Evolutionary conservation across 352 stramenopile species (phyloP), one percentile per base, ranked within the genome.

Genomic region (Halophytophthora batemanensis): DNA sequence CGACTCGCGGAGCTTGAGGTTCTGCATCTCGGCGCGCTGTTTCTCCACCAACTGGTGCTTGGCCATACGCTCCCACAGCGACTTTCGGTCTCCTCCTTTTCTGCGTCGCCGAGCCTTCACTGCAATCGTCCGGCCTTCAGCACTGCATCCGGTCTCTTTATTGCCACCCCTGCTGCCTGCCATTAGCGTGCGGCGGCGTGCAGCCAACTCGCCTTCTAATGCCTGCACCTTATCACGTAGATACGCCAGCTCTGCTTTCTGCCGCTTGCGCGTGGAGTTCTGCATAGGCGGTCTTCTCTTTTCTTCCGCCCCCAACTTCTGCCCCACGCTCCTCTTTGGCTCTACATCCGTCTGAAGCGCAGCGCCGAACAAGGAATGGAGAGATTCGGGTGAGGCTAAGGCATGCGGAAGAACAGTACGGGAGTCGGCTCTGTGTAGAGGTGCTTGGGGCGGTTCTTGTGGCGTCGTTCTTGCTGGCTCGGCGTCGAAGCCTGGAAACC

Each of bases 191-290:
- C 39, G 46, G 42, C 48, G 36, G 23, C 45, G 53, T 37, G 35
- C 33, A 25, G 55, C 44, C 36, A 86, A 57, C 45, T 82, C 47
- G 13, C 49, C 17, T 43, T 86, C 71, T 21, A 86, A 52, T 19
- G 66, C 57, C 14, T 60, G 48, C 19, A 82, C 76, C 48, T 75
- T 74, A 12, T 56, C 17, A 10, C 73, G 65, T 12, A 87, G 60
- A 44, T 82, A 84, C 28, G 46, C 55, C 13, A 87, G 50, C 58
- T 87, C 76, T 41, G 78, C 56, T 45, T 84, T 78, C 53, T 79
- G 73, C 21, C 71, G 62, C 56, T 63, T 67, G 19, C 73, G 66
- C 13, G 71, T 82, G 28, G 70, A 74, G 57, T 82, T 86, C 45
- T 76, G 61, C 63, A 75, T 69, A 5, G 69, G 69, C 34, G 54